These are phyloP conservation scores for Thalassiosira profunda DNA, from an alignment of 108 stramenopile species.

Conservation along the genomic window DNA sequence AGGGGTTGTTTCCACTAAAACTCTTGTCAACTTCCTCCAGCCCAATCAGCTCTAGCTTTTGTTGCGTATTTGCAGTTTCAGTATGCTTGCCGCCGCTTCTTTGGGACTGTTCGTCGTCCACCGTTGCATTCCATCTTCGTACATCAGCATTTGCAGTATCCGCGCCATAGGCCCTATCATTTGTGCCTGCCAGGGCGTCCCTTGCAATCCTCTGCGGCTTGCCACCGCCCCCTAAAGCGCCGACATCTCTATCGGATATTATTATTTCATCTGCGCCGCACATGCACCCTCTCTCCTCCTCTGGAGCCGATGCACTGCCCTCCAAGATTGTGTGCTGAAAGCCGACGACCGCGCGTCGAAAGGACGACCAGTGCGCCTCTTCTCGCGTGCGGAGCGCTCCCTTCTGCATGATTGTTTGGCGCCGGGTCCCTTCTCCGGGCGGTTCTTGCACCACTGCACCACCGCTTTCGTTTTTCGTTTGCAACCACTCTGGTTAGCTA, in stretches of 20 bases:
- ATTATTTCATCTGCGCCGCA: neutral
- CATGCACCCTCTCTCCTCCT: too few species aligned
- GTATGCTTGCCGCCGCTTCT: neutral
- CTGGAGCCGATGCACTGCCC: neutral
- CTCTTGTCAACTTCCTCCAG: constrained; percentile 8
- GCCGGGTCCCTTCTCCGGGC: neutral
- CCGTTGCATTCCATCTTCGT: neutral
- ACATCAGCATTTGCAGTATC: too few species aligned
- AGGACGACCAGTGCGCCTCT: constrained; percentile 2
- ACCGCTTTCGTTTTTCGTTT: too few species aligned
- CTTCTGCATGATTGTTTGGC: neutral
- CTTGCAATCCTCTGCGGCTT: too few species aligned
- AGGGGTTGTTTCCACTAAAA: neutral
- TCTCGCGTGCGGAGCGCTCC: neutral
- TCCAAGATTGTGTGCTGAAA: neutral
- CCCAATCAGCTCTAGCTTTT: neutral
- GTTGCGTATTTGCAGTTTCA: neutral
- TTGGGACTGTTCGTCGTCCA: neutral
- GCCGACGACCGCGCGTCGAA: neutral
- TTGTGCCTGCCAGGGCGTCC: too few species aligned
- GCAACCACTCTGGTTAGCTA: too few species aligned
- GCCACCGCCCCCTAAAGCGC: too few species aligned
- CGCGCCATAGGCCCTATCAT: too few species aligned
- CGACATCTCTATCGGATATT: neutral
- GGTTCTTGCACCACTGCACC: neutral